Conservation (phyloP, 257 asterid species). For the Solanum acaule region DNA sequence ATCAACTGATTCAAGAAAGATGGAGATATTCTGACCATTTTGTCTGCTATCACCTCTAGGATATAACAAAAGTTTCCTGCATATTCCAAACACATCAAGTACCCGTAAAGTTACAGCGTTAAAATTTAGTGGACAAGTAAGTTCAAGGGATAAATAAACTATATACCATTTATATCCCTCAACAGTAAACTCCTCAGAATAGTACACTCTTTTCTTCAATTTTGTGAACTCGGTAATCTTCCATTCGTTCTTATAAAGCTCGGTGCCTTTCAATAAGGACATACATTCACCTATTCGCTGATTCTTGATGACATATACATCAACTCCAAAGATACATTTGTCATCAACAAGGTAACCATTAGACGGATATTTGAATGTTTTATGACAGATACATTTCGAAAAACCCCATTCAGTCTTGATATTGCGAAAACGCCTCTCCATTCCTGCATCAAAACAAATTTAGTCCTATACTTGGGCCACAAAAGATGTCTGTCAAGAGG, state of each 20-base stretch:
- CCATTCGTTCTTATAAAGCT: not conserved
- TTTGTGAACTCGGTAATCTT: not conserved
- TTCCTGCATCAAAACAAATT: not conserved
- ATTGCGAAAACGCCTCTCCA: not conserved
- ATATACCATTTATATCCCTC: not conserved
- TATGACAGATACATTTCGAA: not conserved
- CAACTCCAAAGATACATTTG: not conserved
- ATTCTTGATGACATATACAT: not conserved
- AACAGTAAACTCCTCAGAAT: not conserved
- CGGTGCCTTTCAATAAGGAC: not conserved
- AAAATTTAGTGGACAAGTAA: not conserved
- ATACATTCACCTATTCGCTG: not conserved
- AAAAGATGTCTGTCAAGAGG: not conserved
- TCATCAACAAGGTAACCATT: not conserved
- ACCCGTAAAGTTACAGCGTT: not conserved
- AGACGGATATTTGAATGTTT: not conserved
- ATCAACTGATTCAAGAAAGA: not conserved
- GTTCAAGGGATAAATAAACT: no score
- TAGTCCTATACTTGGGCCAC: not conserved
- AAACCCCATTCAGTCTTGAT: not conserved
- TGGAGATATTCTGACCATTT: not conserved
- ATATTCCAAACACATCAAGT: not conserved
- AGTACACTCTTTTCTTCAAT: not conserved
- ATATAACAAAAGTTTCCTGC: not conserved
- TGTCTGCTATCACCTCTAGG: not conserved